These are phyloP conservation scores for Lentinus brumalis DNA, from an alignment of 768 basidiomycete genomes.

Conservation along the genomic window DNA sequence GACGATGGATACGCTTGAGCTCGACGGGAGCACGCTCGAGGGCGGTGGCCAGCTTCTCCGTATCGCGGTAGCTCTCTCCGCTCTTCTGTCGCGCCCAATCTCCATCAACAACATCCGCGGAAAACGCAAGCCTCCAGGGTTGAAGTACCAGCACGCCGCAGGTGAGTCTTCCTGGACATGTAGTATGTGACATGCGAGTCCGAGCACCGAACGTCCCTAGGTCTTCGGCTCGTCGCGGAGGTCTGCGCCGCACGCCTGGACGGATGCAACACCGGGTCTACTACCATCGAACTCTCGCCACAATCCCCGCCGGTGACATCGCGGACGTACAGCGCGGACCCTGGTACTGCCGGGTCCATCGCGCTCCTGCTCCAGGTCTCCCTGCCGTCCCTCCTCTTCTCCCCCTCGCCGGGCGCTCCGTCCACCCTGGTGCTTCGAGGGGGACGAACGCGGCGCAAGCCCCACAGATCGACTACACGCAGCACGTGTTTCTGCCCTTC, in stretches of 20 bases:
- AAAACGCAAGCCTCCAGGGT: slow-evolving; percentile 59
- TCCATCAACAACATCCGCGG: slow-evolving; percentile 61
- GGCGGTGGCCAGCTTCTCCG: slow-evolving; percentile 76
- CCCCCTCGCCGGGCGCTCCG: slow-evolving; percentile 24
- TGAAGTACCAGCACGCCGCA: slow-evolving; percentile 73
- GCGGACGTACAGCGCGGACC: slow-evolving; percentile 47
- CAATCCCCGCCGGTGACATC: slow-evolving; percentile 38
- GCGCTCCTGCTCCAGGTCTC: slow-evolving; percentile 73
- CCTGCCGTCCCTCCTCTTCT: slow-evolving; percentile 68
- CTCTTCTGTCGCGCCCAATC: slow-evolving; percentile 61
- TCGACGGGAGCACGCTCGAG: slow-evolving; percentile 49
- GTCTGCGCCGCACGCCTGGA: slow-evolving; percentile 58
- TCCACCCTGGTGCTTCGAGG: slow-evolving; percentile 61
- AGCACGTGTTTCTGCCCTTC: slow-evolving; percentile 69
- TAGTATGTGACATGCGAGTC: background rate
- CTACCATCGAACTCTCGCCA: slow-evolving; percentile 56
- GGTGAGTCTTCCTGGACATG: slow-evolving; percentile 39
- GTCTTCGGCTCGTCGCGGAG: slow-evolving; percentile 63
- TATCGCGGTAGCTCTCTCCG: slow-evolving; percentile 67
- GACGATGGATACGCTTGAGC: background rate
- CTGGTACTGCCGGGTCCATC: slow-evolving; percentile 69
- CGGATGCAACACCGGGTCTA: slow-evolving; percentile 58
- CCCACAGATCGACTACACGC: slow-evolving; percentile 75
- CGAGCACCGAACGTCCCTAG: slow-evolving; percentile 34
- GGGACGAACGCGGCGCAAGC: slow-evolving; percentile 74